phyloP scores from a whole-genome alignment of 345 rosid genomes.

The Conringia planisiliqua region DNA sequence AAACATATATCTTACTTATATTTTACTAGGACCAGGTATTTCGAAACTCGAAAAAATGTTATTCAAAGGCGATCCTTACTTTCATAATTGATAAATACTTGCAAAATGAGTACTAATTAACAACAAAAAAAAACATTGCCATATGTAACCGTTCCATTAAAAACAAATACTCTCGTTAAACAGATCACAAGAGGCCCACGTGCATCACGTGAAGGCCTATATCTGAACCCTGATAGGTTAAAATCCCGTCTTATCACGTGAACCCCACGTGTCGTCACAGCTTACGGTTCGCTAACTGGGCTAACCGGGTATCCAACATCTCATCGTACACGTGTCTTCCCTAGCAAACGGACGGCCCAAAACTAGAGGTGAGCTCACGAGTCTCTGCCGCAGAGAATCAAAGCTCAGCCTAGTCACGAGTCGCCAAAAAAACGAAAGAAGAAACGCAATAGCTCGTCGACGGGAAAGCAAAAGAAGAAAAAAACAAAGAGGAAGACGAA shows the following conservation, averaged over 20 bases:
- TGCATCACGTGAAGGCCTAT: constrained; percentile 26
- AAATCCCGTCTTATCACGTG: constrained; percentile 33
- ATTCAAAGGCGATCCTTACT: neutral
- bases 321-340: constrained; percentile 23
- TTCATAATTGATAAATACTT: neutral
- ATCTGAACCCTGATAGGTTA: constrained; percentile 10
- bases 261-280: constrained; percentile 24
- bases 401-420: constrained; percentile 29
- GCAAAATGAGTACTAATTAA: too few relatives aligned
- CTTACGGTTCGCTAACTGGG: neutral
- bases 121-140: neutral
- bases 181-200: constrained; percentile 15
- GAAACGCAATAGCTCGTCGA: constrained; percentile 18
- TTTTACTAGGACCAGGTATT: neutral
- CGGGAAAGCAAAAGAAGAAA: neutral
- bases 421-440: neutral
- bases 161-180: neutral
- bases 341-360: neutral
- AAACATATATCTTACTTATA: too few relatives aligned
- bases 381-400: constrained; percentile 19
- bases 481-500: neutral
- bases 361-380: constrained; percentile 12
- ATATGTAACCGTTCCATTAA: neutral
- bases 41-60: neutral
- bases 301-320: neutral